Base-by-base conservation (phyloP, 2,329 filamentous ascomycete genomes). In the Fusarium xyrophilum region DNA sequence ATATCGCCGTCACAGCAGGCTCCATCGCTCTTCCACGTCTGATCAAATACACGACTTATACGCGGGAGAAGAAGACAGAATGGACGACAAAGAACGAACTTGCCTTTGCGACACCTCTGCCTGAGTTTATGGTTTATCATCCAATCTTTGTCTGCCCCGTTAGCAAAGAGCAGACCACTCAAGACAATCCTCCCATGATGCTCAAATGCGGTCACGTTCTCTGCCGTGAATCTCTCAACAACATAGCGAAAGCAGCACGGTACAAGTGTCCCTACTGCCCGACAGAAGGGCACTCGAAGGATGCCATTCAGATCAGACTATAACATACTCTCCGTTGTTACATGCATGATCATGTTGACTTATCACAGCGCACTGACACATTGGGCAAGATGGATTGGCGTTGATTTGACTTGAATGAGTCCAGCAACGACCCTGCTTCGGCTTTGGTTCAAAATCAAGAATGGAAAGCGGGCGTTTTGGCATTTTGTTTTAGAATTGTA, bases 261-360 rank as follows among this genome's bases (percentile, higher is more conserved):
- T 96, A 96, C 84, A 99, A 99, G 79, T 99, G 96, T 75, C 96
- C 96, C 0, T 99, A 99, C 77, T 99, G 96, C 76, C 96, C 96
- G 0, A 88, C 82, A 32, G 95, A 98, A 79, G 93, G 93, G 46
- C 85, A 90, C 68, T 83, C 91, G 3, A 89, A 88, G 69, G 93
- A 97, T 56, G 93, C 93, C 10, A 86, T 83, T 72, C 89, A 90
- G 76, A 90, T 96, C 44, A 88, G 88, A 53, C 78, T 93, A 46
- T 93, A 65, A 50, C 28, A 19, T 38, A 33, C n/a, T 14, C 32
- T 25, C 25, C 12, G 30, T 27, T 43, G 25, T n/a, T 54, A 32
- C 21, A 27, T 46, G 35, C 32, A 56, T 33, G 32, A n/a, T 12
- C 27, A 43, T 56, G 27, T 30, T 55, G 51, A 38, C 19, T 23